Percentiles rank a stretch among this genome's conserved stretches.
phyloP scores from a whole-genome alignment of 2,329 filamentous ascomycete genomes.

The Endocalyx cinctus region DNA sequence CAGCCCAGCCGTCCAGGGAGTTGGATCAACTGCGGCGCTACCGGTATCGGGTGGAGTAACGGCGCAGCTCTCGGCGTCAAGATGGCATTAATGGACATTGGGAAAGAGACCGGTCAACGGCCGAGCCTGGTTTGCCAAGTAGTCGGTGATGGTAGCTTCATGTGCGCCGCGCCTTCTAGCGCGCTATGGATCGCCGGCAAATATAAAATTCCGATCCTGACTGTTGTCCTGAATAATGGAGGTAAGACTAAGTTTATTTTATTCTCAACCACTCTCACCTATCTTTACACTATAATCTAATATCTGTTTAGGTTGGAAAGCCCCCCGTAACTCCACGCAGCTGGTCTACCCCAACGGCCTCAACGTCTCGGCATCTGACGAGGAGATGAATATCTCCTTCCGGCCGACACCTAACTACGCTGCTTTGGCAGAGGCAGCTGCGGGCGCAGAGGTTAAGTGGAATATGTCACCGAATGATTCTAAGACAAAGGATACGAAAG shows the following conservation, averaged over 20 bases:
- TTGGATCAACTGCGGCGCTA: constrained; percentile 79
- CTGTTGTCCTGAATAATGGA: constrained; percentile 47
- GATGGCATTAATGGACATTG: constrained; percentile 53
- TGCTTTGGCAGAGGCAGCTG: constrained; percentile 20
- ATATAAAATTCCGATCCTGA: constrained; percentile 43
- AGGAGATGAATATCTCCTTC: constrained; percentile 22
- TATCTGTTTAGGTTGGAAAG: constrained; percentile 26
- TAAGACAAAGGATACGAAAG: constrained; percentile 3
- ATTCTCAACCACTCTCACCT: background rate
- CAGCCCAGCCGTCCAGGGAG: constrained; percentile 63
- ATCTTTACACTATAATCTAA: no score
- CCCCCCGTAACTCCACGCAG: constrained; percentile 18
- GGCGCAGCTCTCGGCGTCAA: constrained; percentile 74
- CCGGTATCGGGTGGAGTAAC: constrained; percentile 76
- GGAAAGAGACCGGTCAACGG: constrained; percentile 40
- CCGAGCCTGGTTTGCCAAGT: constrained; percentile 40
- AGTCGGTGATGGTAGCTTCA: constrained; percentile 45
- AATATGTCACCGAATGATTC: background rate
- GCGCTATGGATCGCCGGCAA: constrained; percentile 45
- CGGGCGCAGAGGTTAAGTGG: constrained; percentile 13
- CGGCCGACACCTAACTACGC: constrained; percentile 20
- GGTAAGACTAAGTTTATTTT: constrained; percentile 27
- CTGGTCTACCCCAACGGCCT: constrained; percentile 20
- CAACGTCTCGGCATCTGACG: constrained; percentile 14
- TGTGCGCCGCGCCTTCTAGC: constrained; percentile 44